These are phyloP conservation scores for Carpinus viminea DNA, from an alignment of 306 rosid genomes.

Conservation along the genomic window DNA sequence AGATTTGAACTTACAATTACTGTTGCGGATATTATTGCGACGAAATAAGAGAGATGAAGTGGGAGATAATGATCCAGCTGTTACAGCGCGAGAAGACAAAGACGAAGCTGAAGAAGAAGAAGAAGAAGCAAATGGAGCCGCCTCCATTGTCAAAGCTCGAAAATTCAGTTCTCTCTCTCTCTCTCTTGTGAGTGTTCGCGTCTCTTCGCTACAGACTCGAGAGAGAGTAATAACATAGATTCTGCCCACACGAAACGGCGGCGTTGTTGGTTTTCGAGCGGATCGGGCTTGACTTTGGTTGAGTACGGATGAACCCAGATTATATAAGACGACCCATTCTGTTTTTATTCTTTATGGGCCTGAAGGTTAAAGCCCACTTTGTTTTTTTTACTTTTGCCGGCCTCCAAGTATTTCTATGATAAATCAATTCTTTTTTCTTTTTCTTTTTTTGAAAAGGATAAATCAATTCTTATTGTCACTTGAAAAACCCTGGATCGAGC, in stretches of 20 bases:
- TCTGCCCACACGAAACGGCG: no score
- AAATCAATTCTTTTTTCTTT: no score
- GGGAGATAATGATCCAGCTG: slow-evolving; percentile 29
- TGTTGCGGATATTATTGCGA: slow-evolving; percentile 29
- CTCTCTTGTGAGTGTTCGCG: no score
- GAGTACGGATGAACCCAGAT: neutral
- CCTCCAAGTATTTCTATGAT: no score
- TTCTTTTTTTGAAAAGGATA: no score
- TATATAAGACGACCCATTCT: neutral
- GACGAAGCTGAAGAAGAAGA: slow-evolving; percentile 30
- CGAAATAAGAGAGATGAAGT: slow-evolving; percentile 51
- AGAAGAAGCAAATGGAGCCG: slow-evolving; percentile 49
- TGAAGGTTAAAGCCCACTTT: no score
- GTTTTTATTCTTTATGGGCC: neutral
- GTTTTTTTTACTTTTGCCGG: no score
- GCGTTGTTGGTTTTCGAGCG: no score
- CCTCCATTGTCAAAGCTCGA: slow-evolving; percentile 56
- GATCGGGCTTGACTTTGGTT: no score
- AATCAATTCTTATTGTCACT: no score
- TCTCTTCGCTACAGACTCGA: neutral
- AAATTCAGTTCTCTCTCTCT: neutral
- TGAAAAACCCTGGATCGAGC: no score
- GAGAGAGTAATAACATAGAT: no score
- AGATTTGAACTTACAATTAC: slow-evolving; percentile 22
- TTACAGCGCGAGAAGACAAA: slow-evolving; percentile 9